A percentile compares a stretch with the other conserved stretches of the same genome.
phyloP scores from a whole-genome alignment of 2,329 filamentous ascomycete species.

The Colletotrichum sp. region DNA sequence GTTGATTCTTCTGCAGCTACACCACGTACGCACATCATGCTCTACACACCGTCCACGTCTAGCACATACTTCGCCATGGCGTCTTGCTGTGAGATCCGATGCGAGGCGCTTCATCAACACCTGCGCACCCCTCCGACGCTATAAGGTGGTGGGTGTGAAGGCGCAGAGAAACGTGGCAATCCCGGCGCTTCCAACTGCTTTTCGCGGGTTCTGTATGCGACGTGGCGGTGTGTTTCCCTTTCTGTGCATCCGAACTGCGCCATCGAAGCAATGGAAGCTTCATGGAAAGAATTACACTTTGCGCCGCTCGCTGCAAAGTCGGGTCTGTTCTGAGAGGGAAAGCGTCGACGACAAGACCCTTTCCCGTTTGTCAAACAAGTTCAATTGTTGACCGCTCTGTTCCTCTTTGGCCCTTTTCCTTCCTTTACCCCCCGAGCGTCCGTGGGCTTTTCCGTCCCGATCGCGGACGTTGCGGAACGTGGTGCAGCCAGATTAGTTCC shows the following conservation, averaged over 20 bases:
- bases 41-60: not conserved
- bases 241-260: not conserved
- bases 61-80: not conserved
- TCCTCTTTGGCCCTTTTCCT: not conserved
- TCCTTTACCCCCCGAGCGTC: not conserved
- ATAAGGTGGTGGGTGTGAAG: not conserved
- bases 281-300: slow-evolving; percentile 15
- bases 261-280: slow-evolving; percentile 2
- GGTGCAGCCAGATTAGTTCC: not conserved
- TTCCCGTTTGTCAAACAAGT: not conserved
- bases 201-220: not conserved
- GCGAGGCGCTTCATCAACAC: not conserved
- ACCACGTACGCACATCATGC: not conserved
- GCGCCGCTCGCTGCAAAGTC: not conserved
- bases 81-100: not conserved
- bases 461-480: not conserved
- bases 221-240: not conserved
- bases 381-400: not conserved
- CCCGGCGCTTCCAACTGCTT: not conserved
- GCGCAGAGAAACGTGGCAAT: not conserved
- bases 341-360: not conserved
- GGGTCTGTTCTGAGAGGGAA: not conserved
- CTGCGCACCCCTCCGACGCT: not conserved
- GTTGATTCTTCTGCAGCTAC: not conserved
- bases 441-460: not conserved